Evolutionary conservation across 495 filamentous ascomycete genomes (phyloP).

Genomic region (Talaromyces borbonicus): DNA sequence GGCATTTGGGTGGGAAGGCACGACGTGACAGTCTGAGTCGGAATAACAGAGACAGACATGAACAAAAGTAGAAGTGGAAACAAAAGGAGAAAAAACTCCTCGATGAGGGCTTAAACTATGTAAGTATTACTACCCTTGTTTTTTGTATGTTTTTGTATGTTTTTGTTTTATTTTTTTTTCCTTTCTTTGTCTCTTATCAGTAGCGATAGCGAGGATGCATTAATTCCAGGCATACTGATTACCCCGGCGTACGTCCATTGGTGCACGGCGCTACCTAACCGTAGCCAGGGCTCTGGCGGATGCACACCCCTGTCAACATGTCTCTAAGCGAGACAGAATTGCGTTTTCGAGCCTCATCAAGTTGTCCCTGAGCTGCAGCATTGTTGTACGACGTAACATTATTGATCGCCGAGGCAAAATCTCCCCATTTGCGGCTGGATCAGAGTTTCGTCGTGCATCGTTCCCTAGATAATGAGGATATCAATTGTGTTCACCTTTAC

Average conservation of each 20-base stretch:
- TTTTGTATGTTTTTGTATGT: background rate
- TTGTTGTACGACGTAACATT: background rate
- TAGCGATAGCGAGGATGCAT: constrained; percentile 2
- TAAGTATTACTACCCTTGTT: background rate
- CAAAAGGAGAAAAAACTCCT: background rate
- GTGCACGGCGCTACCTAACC: background rate
- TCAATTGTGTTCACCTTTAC: background rate
- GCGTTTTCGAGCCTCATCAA: background rate
- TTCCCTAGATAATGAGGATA: background rate
- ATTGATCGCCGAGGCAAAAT: background rate
- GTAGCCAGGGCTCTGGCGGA: background rate
- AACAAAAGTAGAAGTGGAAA: background rate
- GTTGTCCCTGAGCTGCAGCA: background rate
- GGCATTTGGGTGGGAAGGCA: background rate
- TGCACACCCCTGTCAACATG: constrained; percentile 1
- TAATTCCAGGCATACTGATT: background rate
- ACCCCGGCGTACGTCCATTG: background rate
- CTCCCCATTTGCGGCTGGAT: background rate
- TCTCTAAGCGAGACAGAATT: too few relatives aligned
- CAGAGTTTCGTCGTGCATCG: background rate
- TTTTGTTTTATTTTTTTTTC: background rate
- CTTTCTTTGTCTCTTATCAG: background rate
- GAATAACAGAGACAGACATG: background rate
- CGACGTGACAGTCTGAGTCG: background rate
- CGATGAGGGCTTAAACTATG: background rate